phyloP scores from a whole-genome alignment of 305 asterid genomes.

The Ruellia speciosa region DNA sequence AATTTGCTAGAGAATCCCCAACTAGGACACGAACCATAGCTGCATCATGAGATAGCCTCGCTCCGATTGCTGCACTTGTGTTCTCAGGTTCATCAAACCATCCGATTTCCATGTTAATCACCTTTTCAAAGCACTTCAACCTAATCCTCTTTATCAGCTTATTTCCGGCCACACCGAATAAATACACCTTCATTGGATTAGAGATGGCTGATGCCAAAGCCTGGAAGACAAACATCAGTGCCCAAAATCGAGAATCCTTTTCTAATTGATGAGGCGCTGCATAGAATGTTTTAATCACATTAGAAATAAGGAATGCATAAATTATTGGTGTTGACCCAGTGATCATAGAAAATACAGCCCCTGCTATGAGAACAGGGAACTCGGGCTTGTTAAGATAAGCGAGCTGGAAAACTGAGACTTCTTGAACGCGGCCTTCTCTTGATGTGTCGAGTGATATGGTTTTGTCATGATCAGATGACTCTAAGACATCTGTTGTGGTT shows the following conservation, averaged over 20 bases:
- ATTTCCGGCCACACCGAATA: slow-evolving; percentile 69
- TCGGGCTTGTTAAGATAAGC: slow-evolving; percentile 47
- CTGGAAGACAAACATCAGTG: slow-evolving; percentile 34
- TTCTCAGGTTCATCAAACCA: slow-evolving; percentile 59
- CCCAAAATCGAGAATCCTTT: slow-evolving; percentile 42
- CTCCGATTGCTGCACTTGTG: slow-evolving; percentile 66
- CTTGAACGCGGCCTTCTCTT: slow-evolving; percentile 34
- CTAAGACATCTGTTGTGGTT: slow-evolving; percentile 40
- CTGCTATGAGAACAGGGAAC: slow-evolving; percentile 36
- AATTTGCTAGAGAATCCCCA: slow-evolving; percentile 68
- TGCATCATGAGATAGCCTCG: slow-evolving; percentile 83
- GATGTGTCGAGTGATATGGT: slow-evolving; percentile 15
- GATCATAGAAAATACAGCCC: slow-evolving; percentile 32
- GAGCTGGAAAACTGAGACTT: slow-evolving; percentile 41
- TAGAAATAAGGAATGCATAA: slow-evolving; percentile 39
- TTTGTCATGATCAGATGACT: slow-evolving; percentile 24
- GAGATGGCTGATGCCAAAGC: slow-evolving; percentile 34
- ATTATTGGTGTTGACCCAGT: slow-evolving; percentile 49
- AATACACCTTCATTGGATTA: slow-evolving; percentile 35
- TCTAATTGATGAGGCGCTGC: slow-evolving; percentile 39
- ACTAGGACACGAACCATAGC: slow-evolving; percentile 72
- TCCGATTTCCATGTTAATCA: slow-evolving; percentile 59
- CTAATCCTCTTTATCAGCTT: slow-evolving; percentile 43
- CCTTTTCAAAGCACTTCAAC: slow-evolving; percentile 46
- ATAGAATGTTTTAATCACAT: slow-evolving; percentile 38